phyloP scores from a whole-genome alignment of 805 yeast genomes.

The Suhomyces faveliae region DNA sequence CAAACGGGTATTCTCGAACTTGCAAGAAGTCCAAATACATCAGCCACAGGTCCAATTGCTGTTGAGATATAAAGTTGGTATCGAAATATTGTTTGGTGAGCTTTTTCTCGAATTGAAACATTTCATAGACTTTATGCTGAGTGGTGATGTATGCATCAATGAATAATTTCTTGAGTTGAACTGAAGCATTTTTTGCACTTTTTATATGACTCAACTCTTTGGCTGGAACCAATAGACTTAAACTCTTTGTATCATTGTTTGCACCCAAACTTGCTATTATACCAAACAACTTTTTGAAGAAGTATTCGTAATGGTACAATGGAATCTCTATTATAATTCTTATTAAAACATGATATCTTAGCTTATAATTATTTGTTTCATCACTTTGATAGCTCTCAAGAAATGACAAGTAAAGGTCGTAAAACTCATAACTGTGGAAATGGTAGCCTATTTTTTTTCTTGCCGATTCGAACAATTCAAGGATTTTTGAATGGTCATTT shows the following conservation, averaged over 20 bases:
- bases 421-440: conserved; percentile 50
- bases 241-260: background rate
- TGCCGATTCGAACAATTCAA: conserved; percentile 45
- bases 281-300: conserved; percentile 39
- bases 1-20: conserved; percentile 23
- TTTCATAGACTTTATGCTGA: conserved; percentile 50
- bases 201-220: conserved; percentile 14
- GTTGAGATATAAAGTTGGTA: conserved; percentile 30
- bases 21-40: conserved; percentile 57
- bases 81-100: conserved; percentile 34
- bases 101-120: conserved; percentile 49
- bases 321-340: conserved; percentile 57
- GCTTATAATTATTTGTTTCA: conserved; percentile 19
- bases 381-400: conserved; percentile 29
- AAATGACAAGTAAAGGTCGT: conserved; percentile 48
- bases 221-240: conserved; percentile 5
- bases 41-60: conserved; percentile 60
- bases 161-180: conserved; percentile 45
- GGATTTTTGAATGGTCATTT: conserved; percentile 27
- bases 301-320: conserved; percentile 49
- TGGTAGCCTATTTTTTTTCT: conserved; percentile 51
- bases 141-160: conserved; percentile 55
- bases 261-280: conserved; percentile 27
- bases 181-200: conserved; percentile 27
- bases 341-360: conserved; percentile 42